Base-by-base conservation (phyloP, 2,329 filamentous ascomycete species). In the Arachnomyces sp. region DNA sequence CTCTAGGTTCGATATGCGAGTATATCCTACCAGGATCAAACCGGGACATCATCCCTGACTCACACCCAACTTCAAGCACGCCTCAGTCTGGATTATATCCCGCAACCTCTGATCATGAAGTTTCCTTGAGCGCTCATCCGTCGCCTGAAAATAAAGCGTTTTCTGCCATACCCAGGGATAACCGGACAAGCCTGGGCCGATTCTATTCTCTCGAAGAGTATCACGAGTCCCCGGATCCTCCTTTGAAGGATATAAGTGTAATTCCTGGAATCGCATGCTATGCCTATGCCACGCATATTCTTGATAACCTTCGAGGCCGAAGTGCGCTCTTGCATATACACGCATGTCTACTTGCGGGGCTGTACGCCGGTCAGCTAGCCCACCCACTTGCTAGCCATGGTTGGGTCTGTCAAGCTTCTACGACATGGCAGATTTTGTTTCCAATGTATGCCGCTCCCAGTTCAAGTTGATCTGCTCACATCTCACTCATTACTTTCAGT, bases 241-340 rank as follows among this genome's bases (percentile, higher is more conserved):
- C 47, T 2, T 46, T 61, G 39, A 72, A 75, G 50, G 94, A 94
- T 55, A 72, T 92, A 37, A 88, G 96, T 53, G 74, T 84, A 5
- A 84, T 95, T 45, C 90, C 92, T 0, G 92, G 92, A 0, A 68
- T 96, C 42, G 83, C 88, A 20, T 95, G 95, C 58, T 95, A 89
- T 58, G 84, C 84, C 1, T 81, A 84, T 45, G 90, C 88, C 2
- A 82, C 82, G 1, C 83, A 92, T 45, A 94, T 96, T 29, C 67
- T 96, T 12, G 88, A 88, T 4, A 83, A 83, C 43, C 79, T 92
- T 37, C 73, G 80, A 28, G 89, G 84, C 8, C 83, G 83, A 1
- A 84, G 82, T 46, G 84, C 84, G 32, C 70, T 96, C 43, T 81
- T 83, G 48, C 83, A 92, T 55, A 85, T 93, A 4, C 89, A 94